phyloP scores from a whole-genome alignment of 1,284 basidiomycete species.

The Bondarzewia mesenterica region DNA sequence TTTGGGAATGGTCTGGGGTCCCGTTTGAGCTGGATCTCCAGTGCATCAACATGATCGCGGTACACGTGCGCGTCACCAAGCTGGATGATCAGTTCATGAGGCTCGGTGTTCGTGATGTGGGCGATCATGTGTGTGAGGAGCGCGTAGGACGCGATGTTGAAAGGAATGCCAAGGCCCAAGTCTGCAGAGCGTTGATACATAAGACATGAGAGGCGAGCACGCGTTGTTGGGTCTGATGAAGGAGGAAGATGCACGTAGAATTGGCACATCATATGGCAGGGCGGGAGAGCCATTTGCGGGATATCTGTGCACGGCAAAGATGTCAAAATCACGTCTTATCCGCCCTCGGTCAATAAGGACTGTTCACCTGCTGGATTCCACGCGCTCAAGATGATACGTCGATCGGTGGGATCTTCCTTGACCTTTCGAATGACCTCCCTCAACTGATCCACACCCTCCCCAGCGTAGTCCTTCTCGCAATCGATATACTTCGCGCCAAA shows the following conservation, averaged over 20 bases:
- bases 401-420: slow-evolving; percentile 87
- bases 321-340: neutral
- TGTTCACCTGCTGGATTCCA: slow-evolving; percentile 92
- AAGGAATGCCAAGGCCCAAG: slow-evolving; percentile 92
- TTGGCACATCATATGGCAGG: slow-evolving; percentile 98
- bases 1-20: slow-evolving; percentile 82
- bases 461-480: slow-evolving; percentile 77
- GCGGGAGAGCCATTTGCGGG: slow-evolving; percentile 90
- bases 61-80: slow-evolving; percentile 98
- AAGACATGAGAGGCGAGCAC: slow-evolving; percentile 82
- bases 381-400: slow-evolving; percentile 92
- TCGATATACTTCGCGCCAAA: slow-evolving; percentile 89
- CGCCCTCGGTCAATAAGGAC: neutral
- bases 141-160: slow-evolving; percentile 98
- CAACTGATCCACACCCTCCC: slow-evolving; percentile 92
- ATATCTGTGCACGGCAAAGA: slow-evolving; percentile 53
- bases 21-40: slow-evolving; percentile 75
- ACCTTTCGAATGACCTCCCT: slow-evolving; percentile 87
- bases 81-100: slow-evolving; percentile 87
- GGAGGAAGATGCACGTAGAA: slow-evolving; percentile 91
- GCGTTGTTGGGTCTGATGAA: slow-evolving; percentile 32
- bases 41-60: slow-evolving; percentile 83
- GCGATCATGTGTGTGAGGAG: slow-evolving; percentile 97
- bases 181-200: slow-evolving; percentile 99
- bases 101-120: slow-evolving; percentile 77